Conservation (phyloP, 805 yeast species). For the Starmerella apicola region DNA sequence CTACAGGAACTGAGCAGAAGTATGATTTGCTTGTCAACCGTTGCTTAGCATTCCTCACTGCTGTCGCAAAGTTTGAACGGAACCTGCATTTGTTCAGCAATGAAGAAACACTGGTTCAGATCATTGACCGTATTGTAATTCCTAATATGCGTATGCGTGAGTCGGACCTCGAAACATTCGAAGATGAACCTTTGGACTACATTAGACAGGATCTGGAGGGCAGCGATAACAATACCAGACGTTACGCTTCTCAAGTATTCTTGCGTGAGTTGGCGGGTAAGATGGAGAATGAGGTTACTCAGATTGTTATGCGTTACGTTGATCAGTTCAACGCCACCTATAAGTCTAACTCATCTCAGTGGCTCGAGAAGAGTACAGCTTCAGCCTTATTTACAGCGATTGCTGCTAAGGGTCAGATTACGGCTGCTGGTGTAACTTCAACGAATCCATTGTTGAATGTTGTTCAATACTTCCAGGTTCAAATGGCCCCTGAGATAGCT, state of each 20-base stretch:
- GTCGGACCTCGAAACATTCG: slow-evolving; percentile 82
- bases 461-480: slow-evolving; percentile 66
- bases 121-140: slow-evolving; percentile 69
- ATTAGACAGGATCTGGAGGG: slow-evolving; percentile 92
- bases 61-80: slow-evolving; percentile 59
- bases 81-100: slow-evolving; percentile 51
- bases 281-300: slow-evolving; percentile 62
- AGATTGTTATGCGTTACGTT: slow-evolving; percentile 60
- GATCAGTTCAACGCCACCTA: slow-evolving; percentile 49
- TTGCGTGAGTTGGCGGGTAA: slow-evolving; percentile 72
- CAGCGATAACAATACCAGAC: slow-evolving; percentile 81
- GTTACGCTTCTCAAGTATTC: slow-evolving; percentile 88
- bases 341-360: slow-evolving; percentile 36
- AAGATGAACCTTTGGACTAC: slow-evolving; percentile 91
- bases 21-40: slow-evolving; percentile 76
- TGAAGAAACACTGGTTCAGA: slow-evolving; percentile 54
- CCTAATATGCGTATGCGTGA: slow-evolving; percentile 83
- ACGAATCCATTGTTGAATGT: slow-evolving; percentile 79
- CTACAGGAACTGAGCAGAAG: slow-evolving; percentile 56
- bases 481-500: slow-evolving; percentile 75
- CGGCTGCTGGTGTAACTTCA: slow-evolving; percentile 74
- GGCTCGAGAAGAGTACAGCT: slow-evolving; percentile 84
- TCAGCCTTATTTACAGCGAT: slow-evolving; percentile 74
- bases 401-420: slow-evolving; percentile 84
- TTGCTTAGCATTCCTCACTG: slow-evolving; percentile 67